Base-by-base conservation (phyloP, 371 early-diverging fungal genomes). In the Vittaforma corneae region DNA sequence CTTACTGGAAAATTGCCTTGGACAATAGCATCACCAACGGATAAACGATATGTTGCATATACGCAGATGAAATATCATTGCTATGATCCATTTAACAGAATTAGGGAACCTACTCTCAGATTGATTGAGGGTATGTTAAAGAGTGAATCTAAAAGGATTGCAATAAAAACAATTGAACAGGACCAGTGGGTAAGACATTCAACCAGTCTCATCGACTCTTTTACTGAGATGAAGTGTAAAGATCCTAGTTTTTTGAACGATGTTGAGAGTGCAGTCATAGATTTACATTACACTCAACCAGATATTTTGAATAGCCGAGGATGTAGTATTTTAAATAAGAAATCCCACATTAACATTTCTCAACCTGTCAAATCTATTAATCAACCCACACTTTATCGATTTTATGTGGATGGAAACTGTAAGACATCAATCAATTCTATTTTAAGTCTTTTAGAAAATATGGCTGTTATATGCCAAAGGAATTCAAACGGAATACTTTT, bases 51-150 rank as follows among this genome's bases (percentile, higher is more conserved):
- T 75, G 77, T 70, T 11, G 18, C 55, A 45, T 68, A 66, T 61
- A 37, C 61, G 45, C 16, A 44, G 1, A 46, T 51, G 45, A 65
- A 46, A 42, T 59, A 53, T 32, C 50, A 67, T 24, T 55, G 67
- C 37, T 66, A 69, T 46, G 50, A 60, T 22, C 73, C 73, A 30
- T 76, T 75, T 44, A 70, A 35, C 6, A 35, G 53, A 3, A 65
- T 78, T 22, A 18, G 50, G 24, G 51, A 59, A 14, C 32, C 58
- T 9, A 63, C 61, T 40, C 44, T 68, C 3, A 20, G 35, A 18
- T 77, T 96, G 54, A 76, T 94, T 34, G 82, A 84, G 60, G 83
- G 86, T 59, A 93, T 94, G 86, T 79, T 93, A 28, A 87, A 89
- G 14, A 88, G 90, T 73, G 92, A 92, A 9, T 73, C 81, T 44